These are phyloP conservation scores for Hygrocybe coccinea DNA, from an alignment of 768 basidiomycete genomes.

Conservation along the genomic window DNA sequence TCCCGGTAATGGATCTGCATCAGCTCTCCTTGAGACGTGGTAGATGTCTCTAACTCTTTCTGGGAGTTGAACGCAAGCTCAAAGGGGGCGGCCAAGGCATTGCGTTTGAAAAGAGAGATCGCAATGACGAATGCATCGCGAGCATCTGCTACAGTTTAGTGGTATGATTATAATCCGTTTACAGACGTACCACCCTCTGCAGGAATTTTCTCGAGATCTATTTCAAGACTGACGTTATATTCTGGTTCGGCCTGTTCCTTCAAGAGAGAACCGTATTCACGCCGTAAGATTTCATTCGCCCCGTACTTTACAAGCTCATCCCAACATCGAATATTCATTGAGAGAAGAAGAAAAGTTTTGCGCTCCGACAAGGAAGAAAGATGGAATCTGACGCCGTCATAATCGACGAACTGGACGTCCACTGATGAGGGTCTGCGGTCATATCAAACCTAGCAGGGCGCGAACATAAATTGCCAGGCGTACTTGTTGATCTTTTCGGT, in stretches of 20 bases:
- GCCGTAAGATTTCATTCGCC: conserved; percentile 67
- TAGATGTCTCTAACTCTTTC: conserved; percentile 69
- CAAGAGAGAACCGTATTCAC: conserved; percentile 79
- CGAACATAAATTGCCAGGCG: conserved; percentile 11
- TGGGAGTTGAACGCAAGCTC: conserved; percentile 82
- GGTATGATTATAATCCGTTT: neutral
- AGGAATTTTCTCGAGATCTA: conserved; percentile 85
- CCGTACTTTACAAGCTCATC: conserved; percentile 86
- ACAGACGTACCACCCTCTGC: conserved; percentile 61
- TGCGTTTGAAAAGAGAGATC: conserved; percentile 82
- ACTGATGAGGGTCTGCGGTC: conserved; percentile 73
- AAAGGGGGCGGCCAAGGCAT: conserved; percentile 92
- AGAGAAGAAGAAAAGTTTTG: conserved; percentile 77
- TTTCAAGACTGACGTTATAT: conserved; percentile 80
- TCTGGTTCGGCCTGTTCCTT: conserved; percentile 70
- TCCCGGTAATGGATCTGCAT: conserved; percentile 95
- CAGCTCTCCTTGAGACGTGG: conserved; percentile 65
- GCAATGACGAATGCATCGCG: conserved; percentile 77
- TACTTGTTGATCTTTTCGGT: conserved; percentile 84
- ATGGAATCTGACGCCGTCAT: conserved; percentile 93
- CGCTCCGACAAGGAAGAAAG: conserved; percentile 74
- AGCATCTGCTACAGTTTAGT: conserved; percentile 49
- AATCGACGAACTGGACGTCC: conserved; percentile 97
- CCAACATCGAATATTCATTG: conserved; percentile 98
- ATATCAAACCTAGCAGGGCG: conserved; percentile 8